A percentile compares a stretch with the other conserved stretches of the same genome.
Conservation (phyloP, 2,329 filamentous ascomycete genomes). For the Byssochlamys sp. region DNA sequence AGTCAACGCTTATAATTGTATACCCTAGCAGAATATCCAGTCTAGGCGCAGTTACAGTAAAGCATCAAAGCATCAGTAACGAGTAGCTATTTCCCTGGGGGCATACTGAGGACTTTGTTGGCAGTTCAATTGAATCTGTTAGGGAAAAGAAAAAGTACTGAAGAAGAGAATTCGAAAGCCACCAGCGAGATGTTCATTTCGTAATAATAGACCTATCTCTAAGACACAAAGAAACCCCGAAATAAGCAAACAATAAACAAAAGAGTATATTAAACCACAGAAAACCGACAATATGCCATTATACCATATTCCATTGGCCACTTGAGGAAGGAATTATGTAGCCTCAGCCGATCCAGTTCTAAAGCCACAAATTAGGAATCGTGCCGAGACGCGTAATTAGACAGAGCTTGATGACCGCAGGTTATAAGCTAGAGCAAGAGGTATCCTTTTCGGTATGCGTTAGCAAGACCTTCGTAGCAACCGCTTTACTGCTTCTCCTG, state of each 20-base stretch:
- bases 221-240: neutral
- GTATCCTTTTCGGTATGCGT: too few relatives aligned
- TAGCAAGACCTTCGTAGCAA: too few relatives aligned
- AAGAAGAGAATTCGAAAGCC: neutral
- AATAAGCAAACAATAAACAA: neutral
- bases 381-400: neutral
- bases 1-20: too few relatives aligned
- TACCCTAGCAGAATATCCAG: too few relatives aligned
- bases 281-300: neutral
- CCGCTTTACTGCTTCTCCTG: slow-evolving; percentile 12
- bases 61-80: too few relatives aligned
- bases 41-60: too few relatives aligned
- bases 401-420: neutral
- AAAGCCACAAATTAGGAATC: neutral
- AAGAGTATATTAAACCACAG: neutral
- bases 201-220: neutral
- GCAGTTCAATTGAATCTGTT: too few relatives aligned
- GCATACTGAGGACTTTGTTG: too few relatives aligned
- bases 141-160: too few relatives aligned
- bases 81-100: too few relatives aligned
- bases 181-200: neutral
- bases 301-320: neutral
- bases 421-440: too few relatives aligned
- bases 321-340: neutral
- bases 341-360: neutral